Evolutionary conservation across 2,329 filamentous ascomycete species (phyloP).

Genomic region (Fusarium beomiforme): DNA sequence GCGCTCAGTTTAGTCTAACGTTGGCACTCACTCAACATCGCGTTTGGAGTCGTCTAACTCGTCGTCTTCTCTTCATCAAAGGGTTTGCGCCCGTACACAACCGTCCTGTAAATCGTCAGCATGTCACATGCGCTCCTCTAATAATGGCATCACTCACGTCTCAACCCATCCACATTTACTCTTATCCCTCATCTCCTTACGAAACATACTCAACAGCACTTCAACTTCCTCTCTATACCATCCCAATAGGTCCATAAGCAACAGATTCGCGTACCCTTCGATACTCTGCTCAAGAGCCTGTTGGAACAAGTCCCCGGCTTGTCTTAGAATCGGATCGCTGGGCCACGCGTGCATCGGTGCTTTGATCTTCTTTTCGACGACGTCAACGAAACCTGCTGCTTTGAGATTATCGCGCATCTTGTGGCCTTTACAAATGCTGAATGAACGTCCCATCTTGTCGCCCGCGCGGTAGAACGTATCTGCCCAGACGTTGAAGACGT

Average conservation of each 20-base stretch:
- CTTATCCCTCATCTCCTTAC: constrained; percentile 26
- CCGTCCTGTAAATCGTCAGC: constrained; percentile 11
- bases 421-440: constrained; percentile 30
- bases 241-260: constrained; percentile 43
- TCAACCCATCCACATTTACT: constrained; percentile 24
- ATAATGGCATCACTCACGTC: constrained; percentile 12
- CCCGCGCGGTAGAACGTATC: constrained; percentile 42
- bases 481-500: constrained; percentile 45
- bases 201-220: constrained; percentile 38
- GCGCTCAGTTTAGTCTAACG: neutral
- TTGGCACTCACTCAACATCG: neutral
- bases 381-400: constrained; percentile 49
- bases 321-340: constrained; percentile 53
- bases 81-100: constrained; percentile 35
- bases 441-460: constrained; percentile 42
- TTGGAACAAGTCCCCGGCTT: constrained; percentile 51
- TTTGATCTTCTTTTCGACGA: constrained; percentile 48
- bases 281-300: constrained; percentile 43
- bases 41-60: neutral
- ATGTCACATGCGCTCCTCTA: neutral
- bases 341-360: constrained; percentile 57
- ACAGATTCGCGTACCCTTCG: constrained; percentile 44
- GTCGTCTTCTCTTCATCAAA: neutral
- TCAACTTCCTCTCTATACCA: constrained; percentile 42
- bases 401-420: constrained; percentile 35